These are phyloP conservation scores for Psilocybe cubensis DNA, from an alignment of 768 basidiomycete genomes.

Conservation along the genomic window DNA sequence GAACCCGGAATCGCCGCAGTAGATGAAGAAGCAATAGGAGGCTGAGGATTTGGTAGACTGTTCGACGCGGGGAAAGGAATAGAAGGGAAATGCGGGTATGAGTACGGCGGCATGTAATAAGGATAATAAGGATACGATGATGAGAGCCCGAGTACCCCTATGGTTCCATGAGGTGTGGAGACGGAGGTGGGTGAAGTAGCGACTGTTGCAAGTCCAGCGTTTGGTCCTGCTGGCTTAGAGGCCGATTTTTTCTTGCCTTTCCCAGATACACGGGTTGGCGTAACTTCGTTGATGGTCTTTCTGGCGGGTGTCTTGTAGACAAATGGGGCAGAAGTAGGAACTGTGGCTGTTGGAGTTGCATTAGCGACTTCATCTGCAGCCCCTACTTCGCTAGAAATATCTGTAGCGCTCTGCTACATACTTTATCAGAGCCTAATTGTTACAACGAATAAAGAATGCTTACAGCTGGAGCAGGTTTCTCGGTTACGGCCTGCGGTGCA, in stretches of 20 bases:
- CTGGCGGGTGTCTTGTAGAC: constrained; percentile 20
- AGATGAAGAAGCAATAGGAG: constrained; percentile 1
- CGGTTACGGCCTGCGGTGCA: not conserved
- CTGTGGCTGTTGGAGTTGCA: constrained; percentile 8
- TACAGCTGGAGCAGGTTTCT: not conserved
- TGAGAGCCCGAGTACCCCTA: constrained; percentile 14
- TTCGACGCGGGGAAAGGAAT: constrained; percentile 1
- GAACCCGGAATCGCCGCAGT: not conserved
- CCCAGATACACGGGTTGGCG: not conserved
- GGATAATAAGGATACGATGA: constrained; percentile 30
- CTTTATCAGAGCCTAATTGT: not conserved
- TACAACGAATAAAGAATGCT: not conserved
- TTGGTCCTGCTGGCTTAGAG: not conserved
- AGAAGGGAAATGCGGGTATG: constrained; percentile 16
- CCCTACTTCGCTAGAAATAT: not conserved
- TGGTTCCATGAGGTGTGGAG: constrained; percentile 2
- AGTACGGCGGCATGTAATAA: constrained; percentile 42
- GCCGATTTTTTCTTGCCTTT: constrained; percentile 13
- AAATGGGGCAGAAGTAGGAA: constrained; percentile 18
- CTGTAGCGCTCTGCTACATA: not conserved
- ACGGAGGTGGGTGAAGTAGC: not conserved
- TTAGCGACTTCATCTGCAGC: not conserved
- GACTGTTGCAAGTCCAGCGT: not conserved
- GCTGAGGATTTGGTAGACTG: not conserved
- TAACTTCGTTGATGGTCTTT: not conserved